phyloP scores from a whole-genome alignment of 257 asterid species.

The Scutellaria baicalensis region DNA sequence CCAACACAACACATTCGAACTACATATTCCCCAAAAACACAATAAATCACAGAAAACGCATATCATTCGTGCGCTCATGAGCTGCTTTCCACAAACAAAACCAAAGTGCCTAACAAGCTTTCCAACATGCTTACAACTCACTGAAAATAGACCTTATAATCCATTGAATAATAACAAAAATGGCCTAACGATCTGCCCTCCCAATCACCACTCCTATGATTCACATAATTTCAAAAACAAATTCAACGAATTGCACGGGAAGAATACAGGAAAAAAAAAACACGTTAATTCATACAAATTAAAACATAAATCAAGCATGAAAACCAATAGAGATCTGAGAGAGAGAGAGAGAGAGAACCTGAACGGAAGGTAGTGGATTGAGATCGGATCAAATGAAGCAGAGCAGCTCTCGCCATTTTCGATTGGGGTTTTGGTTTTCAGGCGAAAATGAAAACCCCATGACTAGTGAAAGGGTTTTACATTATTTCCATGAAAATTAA shows the following conservation, averaged over 20 bases:
- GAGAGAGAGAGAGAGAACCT: conserved; percentile 32
- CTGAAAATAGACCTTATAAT: background rate
- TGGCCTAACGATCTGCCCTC: background rate
- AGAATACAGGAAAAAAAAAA: background rate
- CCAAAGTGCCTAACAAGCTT: background rate
- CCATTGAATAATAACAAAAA: background rate
- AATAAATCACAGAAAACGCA: background rate
- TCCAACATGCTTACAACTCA: background rate
- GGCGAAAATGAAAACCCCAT: conserved; percentile 1
- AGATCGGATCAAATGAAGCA: conserved; percentile 53
- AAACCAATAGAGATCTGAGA: background rate
- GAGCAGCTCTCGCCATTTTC: conserved; percentile 54
- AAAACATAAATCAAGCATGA: background rate
- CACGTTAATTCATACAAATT: background rate
- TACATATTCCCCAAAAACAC: background rate
- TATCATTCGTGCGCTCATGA: background rate
- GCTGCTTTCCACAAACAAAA: background rate
- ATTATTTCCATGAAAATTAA: background rate
- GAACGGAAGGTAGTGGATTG: conserved; percentile 33
- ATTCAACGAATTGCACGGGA: background rate
- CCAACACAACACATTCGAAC: background rate
- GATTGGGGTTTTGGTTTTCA: background rate
- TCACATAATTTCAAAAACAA: background rate
- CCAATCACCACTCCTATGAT: background rate
- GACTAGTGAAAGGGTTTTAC: conserved; percentile 2